Conservation (phyloP, 257 asterid genomes). For the Plectranthus barbatus region DNA sequence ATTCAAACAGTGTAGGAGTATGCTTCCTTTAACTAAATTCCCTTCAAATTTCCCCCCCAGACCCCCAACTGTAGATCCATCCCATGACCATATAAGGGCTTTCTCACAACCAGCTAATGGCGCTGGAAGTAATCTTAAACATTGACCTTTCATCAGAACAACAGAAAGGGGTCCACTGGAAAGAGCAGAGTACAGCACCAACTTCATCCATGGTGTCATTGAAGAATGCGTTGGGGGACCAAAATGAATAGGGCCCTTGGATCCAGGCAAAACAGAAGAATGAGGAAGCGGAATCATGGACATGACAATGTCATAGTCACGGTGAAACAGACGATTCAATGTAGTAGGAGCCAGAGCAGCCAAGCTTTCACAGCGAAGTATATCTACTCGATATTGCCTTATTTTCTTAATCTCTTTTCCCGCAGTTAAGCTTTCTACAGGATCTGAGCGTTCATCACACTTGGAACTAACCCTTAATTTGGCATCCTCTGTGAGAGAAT, state of each 20-base stretch:
- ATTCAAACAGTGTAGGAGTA: constrained; percentile 90
- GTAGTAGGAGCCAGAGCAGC: constrained; percentile 91
- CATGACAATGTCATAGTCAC: constrained; percentile 87
- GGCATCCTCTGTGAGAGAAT: constrained; percentile 29
- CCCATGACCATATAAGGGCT: constrained; percentile 99
- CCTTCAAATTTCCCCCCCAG: constrained; percentile 93
- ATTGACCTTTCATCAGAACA: constrained; percentile 93
- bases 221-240: constrained; percentile 97
- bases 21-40: constrained; percentile 77
- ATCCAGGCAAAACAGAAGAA: constrained; percentile 92
- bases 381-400: constrained; percentile 72
- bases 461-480: constrained; percentile 30
- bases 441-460: constrained; percentile 32
- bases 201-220: constrained; percentile 99
- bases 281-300: constrained; percentile 98
- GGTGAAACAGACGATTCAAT: constrained; percentile 85
- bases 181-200: constrained; percentile 70
- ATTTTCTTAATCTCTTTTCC: constrained; percentile 48
- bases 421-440: constrained; percentile 33
- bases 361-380: constrained; percentile 98
- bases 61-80: constrained; percentile 86
- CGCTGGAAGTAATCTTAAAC: constrained; percentile 91
- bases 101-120: constrained; percentile 98
- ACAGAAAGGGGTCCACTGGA: constrained; percentile 93
- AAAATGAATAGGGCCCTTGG: constrained; percentile 95